Evolutionary conservation across 73 alveolate genomes (phyloP), one percentile per base, ranked within the genome.

Genomic region (Blepharisma stoltei): DNA sequence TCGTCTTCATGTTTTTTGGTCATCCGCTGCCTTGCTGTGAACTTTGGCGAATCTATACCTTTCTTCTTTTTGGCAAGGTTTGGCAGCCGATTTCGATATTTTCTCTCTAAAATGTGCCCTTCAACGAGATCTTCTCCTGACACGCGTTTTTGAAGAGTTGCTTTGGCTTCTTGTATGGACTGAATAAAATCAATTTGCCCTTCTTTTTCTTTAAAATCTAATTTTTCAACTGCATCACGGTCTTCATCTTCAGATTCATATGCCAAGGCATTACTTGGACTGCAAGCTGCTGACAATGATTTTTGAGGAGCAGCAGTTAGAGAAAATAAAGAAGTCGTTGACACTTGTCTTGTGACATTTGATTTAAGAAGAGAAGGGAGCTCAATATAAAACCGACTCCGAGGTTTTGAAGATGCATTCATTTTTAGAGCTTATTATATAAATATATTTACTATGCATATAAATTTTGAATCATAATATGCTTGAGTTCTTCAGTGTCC

Each of bases 401-500:
- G 0, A 32, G 41, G 41, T 32, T 32, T 32, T 32, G 41, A 32
- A 32, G 41, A 32, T 32, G 41, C 41, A 32, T 32, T 32, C 41
- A 32, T 32, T 32, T 32, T 32, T 32, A 1, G 41, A 32, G 41
- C 41, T 32, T 32, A 32, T 32, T 32, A 32, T 32, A 32, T 1
- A 32, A 32, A 32, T 32, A 32, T 32, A 32, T 32, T 32, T 32
- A 32, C 41, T 32, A 32, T 32, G 41, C 41, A 32, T 32, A 32
- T 32, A 32, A 32, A 32, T 32, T 32, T 32, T 32, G 41, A 32
- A 32, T 32, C 41, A 32, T 32, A 32, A 32, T 32, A 32, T 32
- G 41, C 41, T 32, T 32, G 67, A 86, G 75, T 52, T 86, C 89
- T 23, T 77, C 79, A 67, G 71, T 53, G 6, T 83, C 23, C 11